These are phyloP conservation scores for Xylariaceae sp. DNA, from an alignment of 2,329 filamentous ascomycete species.

Conservation along the genomic window DNA sequence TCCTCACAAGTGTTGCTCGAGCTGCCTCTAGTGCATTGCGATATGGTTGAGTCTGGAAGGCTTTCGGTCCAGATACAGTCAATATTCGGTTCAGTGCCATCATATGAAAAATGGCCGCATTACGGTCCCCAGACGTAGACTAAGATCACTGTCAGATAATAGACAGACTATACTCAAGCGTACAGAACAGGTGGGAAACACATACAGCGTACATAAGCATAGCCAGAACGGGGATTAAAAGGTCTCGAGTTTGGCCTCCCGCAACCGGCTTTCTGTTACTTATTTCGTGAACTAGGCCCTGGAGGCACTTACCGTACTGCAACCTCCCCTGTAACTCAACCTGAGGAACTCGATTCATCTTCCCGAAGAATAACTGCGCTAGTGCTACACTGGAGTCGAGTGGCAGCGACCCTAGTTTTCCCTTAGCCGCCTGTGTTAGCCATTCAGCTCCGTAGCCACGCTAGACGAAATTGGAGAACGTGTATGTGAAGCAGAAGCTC, in stretches of 20 bases:
- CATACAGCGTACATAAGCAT: slow-evolving; percentile 11
- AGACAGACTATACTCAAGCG: no score
- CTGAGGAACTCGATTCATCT: not conserved
- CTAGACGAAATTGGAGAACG: slow-evolving; percentile 21
- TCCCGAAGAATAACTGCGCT: slow-evolving; percentile 13
- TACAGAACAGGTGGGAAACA: not conserved
- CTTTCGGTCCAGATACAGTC: slow-evolving; percentile 1
- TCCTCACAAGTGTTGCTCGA: slow-evolving; percentile 5
- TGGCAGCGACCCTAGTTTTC: slow-evolving; percentile 7
- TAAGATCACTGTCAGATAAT: not conserved
- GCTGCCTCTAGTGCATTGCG: slow-evolving; percentile 15
- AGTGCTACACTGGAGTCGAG: slow-evolving; percentile 10
- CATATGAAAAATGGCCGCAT: slow-evolving; percentile 9
- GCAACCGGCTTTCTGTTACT: no score
- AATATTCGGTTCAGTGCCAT: slow-evolving; percentile 8
- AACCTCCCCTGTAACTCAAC: slow-evolving; percentile 10
- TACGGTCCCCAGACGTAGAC: not conserved
- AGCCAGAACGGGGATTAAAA: not conserved
- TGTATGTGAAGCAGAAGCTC: slow-evolving; percentile 10
- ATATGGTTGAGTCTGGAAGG: slow-evolving; percentile 12
- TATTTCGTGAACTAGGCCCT: not conserved
- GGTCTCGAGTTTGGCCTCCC: not conserved
- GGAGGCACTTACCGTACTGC: slow-evolving; percentile 9
- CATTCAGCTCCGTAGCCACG: slow-evolving; percentile 11
- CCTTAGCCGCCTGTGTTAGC: slow-evolving; percentile 7